phyloP scores from a whole-genome alignment of 768 basidiomycete genomes.

The Panaeolus cyanescens region DNA sequence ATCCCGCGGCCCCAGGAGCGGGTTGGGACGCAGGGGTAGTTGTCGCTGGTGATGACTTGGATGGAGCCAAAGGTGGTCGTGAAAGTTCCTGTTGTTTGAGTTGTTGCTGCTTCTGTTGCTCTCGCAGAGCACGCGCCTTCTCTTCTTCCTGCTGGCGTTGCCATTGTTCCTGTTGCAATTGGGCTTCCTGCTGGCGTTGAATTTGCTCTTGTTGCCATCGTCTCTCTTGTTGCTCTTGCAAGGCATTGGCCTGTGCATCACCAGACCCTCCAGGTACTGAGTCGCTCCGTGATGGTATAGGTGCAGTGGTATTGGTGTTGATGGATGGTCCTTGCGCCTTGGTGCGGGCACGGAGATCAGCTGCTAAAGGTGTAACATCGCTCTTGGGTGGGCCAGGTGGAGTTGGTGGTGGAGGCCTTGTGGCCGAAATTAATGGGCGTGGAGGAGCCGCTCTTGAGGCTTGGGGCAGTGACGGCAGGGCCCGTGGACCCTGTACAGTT shows the following conservation, averaged over 20 bases:
- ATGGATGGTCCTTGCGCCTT: slow-evolving; percentile 55
- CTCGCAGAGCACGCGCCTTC: slow-evolving; percentile 25
- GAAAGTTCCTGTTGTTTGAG: slow-evolving; percentile 25
- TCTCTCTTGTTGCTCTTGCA: slow-evolving; percentile 30
- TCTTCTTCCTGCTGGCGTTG: slow-evolving; percentile 39
- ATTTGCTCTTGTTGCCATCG: slow-evolving; percentile 28
- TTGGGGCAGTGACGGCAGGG: slow-evolving; percentile 31
- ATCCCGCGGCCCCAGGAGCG: slow-evolving; percentile 47
- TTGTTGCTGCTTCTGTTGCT: slow-evolving; percentile 27
- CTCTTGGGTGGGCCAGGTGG: slow-evolving; percentile 40
- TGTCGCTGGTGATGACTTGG: slow-evolving; percentile 49
- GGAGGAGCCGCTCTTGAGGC: slow-evolving; percentile 30
- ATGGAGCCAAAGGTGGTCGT: slow-evolving; percentile 40
- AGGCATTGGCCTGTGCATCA: slow-evolving; percentile 23
- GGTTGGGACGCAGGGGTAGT: slow-evolving; percentile 45
- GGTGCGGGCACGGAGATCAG: slow-evolving; percentile 65
- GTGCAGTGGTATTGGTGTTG: slow-evolving; percentile 23
- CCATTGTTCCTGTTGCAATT: slow-evolving; percentile 29
- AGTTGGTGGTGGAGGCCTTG: slow-evolving; percentile 67
- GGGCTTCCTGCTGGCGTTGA: slow-evolving; percentile 29
- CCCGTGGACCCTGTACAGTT: slow-evolving; percentile 30
- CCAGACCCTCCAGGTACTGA: slow-evolving; percentile 33
- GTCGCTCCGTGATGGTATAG: slow-evolving; percentile 52
- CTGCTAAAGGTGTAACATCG: slow-evolving; percentile 60
- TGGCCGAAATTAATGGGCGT: slow-evolving; percentile 42